Base-by-base conservation (phyloP, 495 filamentous ascomycete genomes). In the Annulohypoxylon maeteangense region DNA sequence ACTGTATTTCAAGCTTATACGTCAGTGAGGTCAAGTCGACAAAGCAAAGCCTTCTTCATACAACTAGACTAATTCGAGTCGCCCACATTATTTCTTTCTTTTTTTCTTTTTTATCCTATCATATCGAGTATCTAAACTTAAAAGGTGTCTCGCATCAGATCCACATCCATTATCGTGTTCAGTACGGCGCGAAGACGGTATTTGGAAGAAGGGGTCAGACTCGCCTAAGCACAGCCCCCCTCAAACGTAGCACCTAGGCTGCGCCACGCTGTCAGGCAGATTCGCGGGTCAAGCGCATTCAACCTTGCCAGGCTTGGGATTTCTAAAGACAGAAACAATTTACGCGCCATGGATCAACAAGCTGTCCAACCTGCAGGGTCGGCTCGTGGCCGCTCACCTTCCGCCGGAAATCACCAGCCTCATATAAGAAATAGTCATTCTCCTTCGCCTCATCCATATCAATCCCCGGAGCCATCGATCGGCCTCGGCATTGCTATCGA, bases 361-460 rank as follows among this genome's bases (percentile, higher is more conserved):
- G 77, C 79, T 72, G 47, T 64, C 65, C 74, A 77, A 51, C 58
- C 74, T 75, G 68, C 63, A 65, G 72, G 70, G 45, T 74, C 81
- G 75, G 79, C 75, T 72, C 82, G 81, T 62, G 82, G 81, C 67
- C 82, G 82, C 34, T 84, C 83, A 62, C 80, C 77, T 61, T 85
- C 83, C 74, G 78, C 78, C 70, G 76, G 74, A 36, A 77, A 80
- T 62, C 81, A 81, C 40, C 81, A 81, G 75, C 71, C 80, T 80
- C 80, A 83, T 84, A 84, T 85, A 85, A 84, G 79, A 75, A 79
- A 84, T 74, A 78, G 68, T 51, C 82, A 79, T 71, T 85, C 83
- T 76, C 81, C 83, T 67, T 82, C 83, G 74, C 82, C 82, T 70
- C 79, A 78, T 67, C 78, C 76, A 76, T 81, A 80, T 75, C 80